These are phyloP conservation scores for Penicillium sp. DNA, from an alignment of 2,329 filamentous ascomycete genomes.

Conservation along the genomic window DNA sequence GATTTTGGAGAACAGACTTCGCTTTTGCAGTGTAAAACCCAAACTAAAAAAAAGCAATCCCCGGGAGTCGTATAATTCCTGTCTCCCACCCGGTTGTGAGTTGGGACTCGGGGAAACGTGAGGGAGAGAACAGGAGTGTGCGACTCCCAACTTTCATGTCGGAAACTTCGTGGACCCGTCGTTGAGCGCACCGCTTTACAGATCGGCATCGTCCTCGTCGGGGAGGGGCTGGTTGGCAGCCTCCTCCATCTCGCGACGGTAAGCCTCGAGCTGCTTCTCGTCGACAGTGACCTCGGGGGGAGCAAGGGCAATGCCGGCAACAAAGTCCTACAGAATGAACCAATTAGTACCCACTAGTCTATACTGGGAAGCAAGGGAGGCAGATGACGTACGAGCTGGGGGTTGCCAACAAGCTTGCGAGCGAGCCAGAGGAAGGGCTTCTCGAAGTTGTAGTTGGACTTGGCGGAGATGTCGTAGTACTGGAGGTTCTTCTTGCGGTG, in stretches of 20 bases:
- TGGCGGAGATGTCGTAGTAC: slow-evolving; percentile 99
- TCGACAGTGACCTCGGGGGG: slow-evolving; percentile 91
- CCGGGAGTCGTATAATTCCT: slow-evolving; percentile 9
- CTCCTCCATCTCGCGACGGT: slow-evolving; percentile 82
- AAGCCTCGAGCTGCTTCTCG: slow-evolving; percentile 74
- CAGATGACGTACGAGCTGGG: slow-evolving; percentile 64
- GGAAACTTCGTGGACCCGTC: slow-evolving; percentile 17
- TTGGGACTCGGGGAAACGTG: slow-evolving; percentile 6
- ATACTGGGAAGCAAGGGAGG: slow-evolving; percentile 13
- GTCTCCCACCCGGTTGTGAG: neutral
- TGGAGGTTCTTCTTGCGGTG: slow-evolving; percentile 99
- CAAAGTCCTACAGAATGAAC: slow-evolving; percentile 71
- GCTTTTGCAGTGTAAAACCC: slow-evolving; percentile 21
- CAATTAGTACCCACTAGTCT: slow-evolving; percentile 18
- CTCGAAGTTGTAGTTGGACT: slow-evolving; percentile 99
- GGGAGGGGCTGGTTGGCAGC: slow-evolving; percentile 84
- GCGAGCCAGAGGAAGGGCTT: slow-evolving; percentile 99
- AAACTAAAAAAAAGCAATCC: slow-evolving; percentile 15
- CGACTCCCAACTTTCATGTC: slow-evolving; percentile 13
- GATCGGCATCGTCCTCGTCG: slow-evolving; percentile 80
- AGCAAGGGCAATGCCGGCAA: slow-evolving; percentile 89
- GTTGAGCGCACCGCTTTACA: slow-evolving; percentile 38
- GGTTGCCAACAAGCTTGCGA: slow-evolving; percentile 96
- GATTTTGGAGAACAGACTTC: slow-evolving; percentile 31
- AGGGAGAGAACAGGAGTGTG: slow-evolving; percentile 4